Base-by-base conservation (phyloP, 1,284 basidiomycete genomes). In the Paramarasmius palmivorus region DNA sequence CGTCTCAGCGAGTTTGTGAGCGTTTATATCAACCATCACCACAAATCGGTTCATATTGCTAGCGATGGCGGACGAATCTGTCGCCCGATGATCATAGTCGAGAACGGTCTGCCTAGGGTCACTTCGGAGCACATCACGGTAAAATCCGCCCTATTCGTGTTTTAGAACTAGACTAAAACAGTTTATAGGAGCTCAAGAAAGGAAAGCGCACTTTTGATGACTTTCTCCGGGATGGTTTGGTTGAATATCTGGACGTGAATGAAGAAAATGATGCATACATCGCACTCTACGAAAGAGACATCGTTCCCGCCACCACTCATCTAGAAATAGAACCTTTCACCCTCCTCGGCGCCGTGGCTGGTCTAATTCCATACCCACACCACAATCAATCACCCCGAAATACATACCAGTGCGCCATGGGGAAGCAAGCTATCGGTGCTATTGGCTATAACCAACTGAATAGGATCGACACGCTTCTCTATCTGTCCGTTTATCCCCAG, bases 391-490 rank as follows among this genome's bases (percentile, higher is more conserved):
- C 95, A 2, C 97, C 98, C 4, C 88, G 97, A 53, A 98, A 99
- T 67, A 99, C 97, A 1, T 99, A 99, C 68, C 95, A 99, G 76
- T 99, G 97, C 68, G 97, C 97, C 50, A 99, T 99, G 97, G 97
- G 97, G 58, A 99, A 99, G 76, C 97, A 99, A 77, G 97, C 97
- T 0, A 98, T 99, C 59, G 97, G 97, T n/a, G 95, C 95, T 2
- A 99, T 99, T 61, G 96, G 88, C 0, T 98, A 96, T 75, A 99
- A 99, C 70, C 97, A 99, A 70, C 84, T 98, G 58, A 93, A 96
- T 68, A 85, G 97, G 42, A 99, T 99, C 68, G 97, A 99, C 71
- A 99, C 97, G 1, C 80, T 99, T n/a, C 81, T 99, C 22, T 99
- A 99, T 73, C 82, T 99, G 50, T 92, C 95, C 59, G 94, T 98